phyloP scores from a whole-genome alignment of 305 asterid genomes.

The Fraxinus albicans region DNA sequence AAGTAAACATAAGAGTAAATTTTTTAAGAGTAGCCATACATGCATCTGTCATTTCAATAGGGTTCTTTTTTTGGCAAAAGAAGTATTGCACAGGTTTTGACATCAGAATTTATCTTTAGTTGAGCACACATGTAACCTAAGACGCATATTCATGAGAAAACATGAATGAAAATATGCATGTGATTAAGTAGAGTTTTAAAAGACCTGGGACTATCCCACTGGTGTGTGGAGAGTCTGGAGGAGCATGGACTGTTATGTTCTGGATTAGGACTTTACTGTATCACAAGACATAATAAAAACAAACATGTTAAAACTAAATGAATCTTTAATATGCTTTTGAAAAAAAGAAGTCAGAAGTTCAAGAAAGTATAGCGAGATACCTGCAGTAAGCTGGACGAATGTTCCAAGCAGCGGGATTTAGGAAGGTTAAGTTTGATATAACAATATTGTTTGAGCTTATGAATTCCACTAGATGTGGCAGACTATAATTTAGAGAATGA shows the following conservation, averaged over 20 bases:
- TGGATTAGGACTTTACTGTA: slow-evolving; percentile 90
- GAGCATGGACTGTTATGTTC: slow-evolving; percentile 77
- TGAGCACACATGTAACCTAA: neutral
- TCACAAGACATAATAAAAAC: slow-evolving; percentile 2
- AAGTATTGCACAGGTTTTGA: neutral
- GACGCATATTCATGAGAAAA: neutral
- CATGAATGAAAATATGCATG: neutral
- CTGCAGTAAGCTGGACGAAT: slow-evolving; percentile 91
- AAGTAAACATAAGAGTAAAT: neutral
- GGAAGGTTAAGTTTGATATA: slow-evolving; percentile 82
- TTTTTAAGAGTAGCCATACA: neutral
- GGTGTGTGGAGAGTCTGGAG: slow-evolving; percentile 78
- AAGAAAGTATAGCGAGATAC: slow-evolving; percentile 33
- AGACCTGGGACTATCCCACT: slow-evolving; percentile 93
- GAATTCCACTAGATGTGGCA: slow-evolving; percentile 87
- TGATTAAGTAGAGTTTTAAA: slow-evolving; percentile 15
- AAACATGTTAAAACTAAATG: neutral
- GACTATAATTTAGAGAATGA: slow-evolving; percentile 74
- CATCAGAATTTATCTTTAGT: neutral
- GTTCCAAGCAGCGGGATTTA: slow-evolving; percentile 92
- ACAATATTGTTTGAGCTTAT: slow-evolving; percentile 61
- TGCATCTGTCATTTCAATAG: neutral
- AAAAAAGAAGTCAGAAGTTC: neutral
- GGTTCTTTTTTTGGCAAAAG: neutral
- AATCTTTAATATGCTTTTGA: neutral